phyloP scores from a whole-genome alignment of 305 asterid genomes.

The Ajuga reptans region DNA sequence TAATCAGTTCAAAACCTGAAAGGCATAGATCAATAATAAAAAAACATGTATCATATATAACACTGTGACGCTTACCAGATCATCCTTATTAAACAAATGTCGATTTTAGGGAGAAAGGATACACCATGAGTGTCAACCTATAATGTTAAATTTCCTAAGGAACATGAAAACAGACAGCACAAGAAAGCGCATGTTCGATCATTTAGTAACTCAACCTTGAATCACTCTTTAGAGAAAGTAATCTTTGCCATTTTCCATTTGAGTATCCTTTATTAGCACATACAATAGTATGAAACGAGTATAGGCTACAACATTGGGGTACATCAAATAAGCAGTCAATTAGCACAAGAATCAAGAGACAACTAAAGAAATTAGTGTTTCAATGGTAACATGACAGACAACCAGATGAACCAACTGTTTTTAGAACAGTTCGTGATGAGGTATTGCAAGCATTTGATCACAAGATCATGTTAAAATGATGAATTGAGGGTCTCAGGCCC shows the following conservation, averaged over 20 bases:
- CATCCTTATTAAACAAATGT: not conserved
- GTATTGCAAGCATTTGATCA: not conserved
- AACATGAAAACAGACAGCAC: not conserved
- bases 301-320: not conserved
- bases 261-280: not conserved
- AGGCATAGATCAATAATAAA: conserved; percentile 15
- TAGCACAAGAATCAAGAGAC: not conserved
- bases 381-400: not conserved
- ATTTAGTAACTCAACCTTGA: not conserved
- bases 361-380: not conserved
- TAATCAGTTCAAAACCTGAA: conserved; percentile 30
- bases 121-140: not conserved
- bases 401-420: not conserved
- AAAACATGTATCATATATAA: not conserved
- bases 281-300: not conserved
- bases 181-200: not conserved
- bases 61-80: not conserved
- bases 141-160: not conserved
- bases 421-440: not conserved
- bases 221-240: not conserved
- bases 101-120: not conserved
- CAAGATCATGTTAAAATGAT: no score
- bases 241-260: not conserved
- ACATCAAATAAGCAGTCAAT: not conserved
- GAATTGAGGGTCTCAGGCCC: no score